Evolutionary conservation across 1,284 basidiomycete genomes (phyloP).

Genomic region (Puccinia hordei): DNA sequence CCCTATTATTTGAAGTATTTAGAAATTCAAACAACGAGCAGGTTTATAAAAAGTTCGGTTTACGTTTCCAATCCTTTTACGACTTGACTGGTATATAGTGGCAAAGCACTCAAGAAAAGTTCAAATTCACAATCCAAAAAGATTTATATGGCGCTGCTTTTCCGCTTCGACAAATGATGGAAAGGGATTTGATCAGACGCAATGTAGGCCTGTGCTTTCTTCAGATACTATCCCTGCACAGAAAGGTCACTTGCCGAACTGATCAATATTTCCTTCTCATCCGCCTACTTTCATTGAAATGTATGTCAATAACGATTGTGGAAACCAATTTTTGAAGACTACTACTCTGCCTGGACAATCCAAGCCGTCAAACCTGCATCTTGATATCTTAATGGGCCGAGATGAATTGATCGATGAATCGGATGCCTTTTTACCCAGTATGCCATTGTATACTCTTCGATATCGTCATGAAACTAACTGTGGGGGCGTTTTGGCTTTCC

Average conservation of each 20-base stretch:
- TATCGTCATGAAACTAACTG: neutral
- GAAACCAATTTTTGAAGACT: constrained; percentile 9
- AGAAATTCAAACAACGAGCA: neutral
- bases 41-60: neutral
- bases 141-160: constrained; percentile 37
- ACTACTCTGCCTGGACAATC: constrained; percentile 15
- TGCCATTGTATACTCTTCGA: neutral
- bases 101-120: constrained; percentile 31
- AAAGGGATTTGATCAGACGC: constrained; percentile 27
- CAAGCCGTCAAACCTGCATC: constrained; percentile 43
- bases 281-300: too few species aligned
- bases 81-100: constrained; percentile 6
- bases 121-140: constrained; percentile 34
- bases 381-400: constrained; percentile 41
- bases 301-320: neutral
- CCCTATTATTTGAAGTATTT: neutral
- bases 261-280: too few species aligned
- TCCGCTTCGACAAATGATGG: constrained; percentile 41
- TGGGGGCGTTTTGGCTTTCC: neutral
- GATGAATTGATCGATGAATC: constrained; percentile 39
- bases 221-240: too few species aligned
- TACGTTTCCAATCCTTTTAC: neutral
- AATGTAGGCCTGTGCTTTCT: constrained; percentile 6
- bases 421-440: constrained; percentile 32
- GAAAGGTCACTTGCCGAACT: neutral